phyloP scores from a whole-genome alignment of 1,284 basidiomycete species.

The Flammula alnicola region DNA sequence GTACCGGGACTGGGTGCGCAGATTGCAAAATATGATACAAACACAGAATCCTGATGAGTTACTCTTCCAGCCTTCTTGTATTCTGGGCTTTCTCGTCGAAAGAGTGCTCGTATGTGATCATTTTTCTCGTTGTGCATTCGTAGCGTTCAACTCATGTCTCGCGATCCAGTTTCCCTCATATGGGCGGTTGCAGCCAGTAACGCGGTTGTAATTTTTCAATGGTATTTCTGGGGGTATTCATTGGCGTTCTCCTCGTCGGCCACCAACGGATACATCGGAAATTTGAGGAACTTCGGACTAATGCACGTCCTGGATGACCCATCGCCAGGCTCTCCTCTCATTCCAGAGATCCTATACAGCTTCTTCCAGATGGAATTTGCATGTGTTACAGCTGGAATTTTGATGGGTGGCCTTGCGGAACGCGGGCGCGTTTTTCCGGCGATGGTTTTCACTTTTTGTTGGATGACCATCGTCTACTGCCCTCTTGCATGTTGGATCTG shows the following conservation, averaged over 20 bases:
- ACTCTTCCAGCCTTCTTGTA: conserved; percentile 74
- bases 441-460: conserved; percentile 87
- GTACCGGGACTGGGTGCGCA: conserved; percentile 79
- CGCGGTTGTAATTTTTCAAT: conserved; percentile 87
- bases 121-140: background rate
- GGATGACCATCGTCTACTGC: conserved; percentile 87
- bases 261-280: conserved; percentile 80
- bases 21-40: background rate
- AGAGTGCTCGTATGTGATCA: conserved; percentile 58
- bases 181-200: conserved; percentile 75
- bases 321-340: conserved; percentile 74
- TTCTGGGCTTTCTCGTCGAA: conserved; percentile 83
- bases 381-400: conserved; percentile 75
- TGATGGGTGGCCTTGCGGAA: conserved; percentile 87
- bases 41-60: conserved; percentile 9
- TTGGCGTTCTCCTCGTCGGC: conserved; percentile 81
- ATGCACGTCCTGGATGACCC: conserved; percentile 76
- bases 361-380: conserved; percentile 93
- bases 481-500: conserved; percentile 59
- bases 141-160: background rate
- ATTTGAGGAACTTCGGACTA: conserved; percentile 74
- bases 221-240: conserved; percentile 88
- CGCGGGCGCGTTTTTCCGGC: conserved; percentile 87
- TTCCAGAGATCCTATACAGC: conserved; percentile 78
- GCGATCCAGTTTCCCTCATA: conserved; percentile 57